phyloP scores from a whole-genome alignment of 179 eudicot species.

The Carnegiea gigantea region DNA sequence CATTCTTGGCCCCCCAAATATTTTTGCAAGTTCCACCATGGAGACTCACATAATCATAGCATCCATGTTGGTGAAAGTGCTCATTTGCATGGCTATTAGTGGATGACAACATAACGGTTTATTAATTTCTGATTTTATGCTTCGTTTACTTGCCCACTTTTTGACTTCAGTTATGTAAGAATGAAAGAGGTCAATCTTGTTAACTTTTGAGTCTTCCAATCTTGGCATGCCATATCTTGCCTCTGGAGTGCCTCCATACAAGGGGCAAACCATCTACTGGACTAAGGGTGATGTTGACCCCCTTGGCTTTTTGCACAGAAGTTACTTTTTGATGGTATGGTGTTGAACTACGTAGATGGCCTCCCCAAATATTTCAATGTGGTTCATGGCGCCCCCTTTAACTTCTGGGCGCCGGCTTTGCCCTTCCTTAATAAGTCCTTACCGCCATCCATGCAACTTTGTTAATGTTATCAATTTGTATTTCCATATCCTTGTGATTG shows the following conservation, averaged over 20 bases:
- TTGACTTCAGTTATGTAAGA: neutral
- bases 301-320: no score
- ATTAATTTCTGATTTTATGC: neutral
- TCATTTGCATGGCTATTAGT: neutral
- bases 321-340: no score
- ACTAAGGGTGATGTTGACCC: no score
- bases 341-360: no score
- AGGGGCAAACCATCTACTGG: no score
- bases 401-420: neutral
- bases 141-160: neutral
- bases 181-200: neutral
- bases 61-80: neutral
- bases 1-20: no score
- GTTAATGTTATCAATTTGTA: neutral
- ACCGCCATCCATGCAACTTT: neutral
- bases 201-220: slow-evolving; percentile 2
- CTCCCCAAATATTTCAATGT: neutral
- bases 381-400: neutral
- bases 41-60: neutral
- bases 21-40: no score
- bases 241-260: neutral
- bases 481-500: neutral
- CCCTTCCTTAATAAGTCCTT: neutral
- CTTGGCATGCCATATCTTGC: neutral
- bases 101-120: neutral